These are phyloP conservation scores for Trichomonas gallinae DNA, from an alignment of 208 protist genomes.

Conservation along the genomic window DNA sequence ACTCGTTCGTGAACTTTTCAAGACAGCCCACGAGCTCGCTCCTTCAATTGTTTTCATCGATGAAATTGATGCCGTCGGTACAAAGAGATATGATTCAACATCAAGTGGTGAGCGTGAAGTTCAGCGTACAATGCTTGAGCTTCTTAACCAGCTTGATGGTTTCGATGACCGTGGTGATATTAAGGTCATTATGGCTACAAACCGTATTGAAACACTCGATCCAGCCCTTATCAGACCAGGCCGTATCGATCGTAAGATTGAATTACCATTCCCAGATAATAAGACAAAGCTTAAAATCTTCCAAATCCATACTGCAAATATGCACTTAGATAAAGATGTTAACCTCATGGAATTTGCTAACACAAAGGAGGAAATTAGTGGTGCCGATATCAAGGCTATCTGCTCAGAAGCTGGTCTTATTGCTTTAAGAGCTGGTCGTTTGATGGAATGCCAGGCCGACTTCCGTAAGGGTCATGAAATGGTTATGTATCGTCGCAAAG, in stretches of 20 bases:
- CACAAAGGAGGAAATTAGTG: slow-evolving; percentile 97
- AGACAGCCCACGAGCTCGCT: slow-evolving; percentile 93
- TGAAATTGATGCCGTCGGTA: slow-evolving; percentile 97
- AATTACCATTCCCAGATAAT: slow-evolving; percentile 97
- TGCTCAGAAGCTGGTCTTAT: slow-evolving; percentile 98
- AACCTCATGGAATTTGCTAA: slow-evolving; percentile 96
- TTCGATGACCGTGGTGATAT: slow-evolving; percentile 96
- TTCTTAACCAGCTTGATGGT: slow-evolving; percentile 99
- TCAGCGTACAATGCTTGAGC: slow-evolving; percentile 98
- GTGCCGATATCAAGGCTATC: slow-evolving; percentile 99
- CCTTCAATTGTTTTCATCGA: slow-evolving; percentile 99
- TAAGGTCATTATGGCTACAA: slow-evolving; percentile 99
- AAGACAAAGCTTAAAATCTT: slow-evolving; percentile 96
- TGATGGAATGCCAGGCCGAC: slow-evolving; percentile 95
- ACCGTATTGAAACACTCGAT: slow-evolving; percentile 98
- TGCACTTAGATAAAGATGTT: slow-evolving; percentile 97
- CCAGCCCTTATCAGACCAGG: slow-evolving; percentile 97
- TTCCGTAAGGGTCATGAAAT: slow-evolving; percentile 98
- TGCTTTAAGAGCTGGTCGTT: slow-evolving; percentile 92
- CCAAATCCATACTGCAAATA: slow-evolving; percentile 94
- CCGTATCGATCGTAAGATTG: slow-evolving; percentile 99
- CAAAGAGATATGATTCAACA: slow-evolving; percentile 60
- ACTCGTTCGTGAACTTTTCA: slow-evolving; percentile 99
- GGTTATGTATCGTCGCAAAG: slow-evolving; percentile 96
- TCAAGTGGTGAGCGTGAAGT: slow-evolving; percentile 84